Percentiles rank a stretch among this genome's conserved stretches.
These are phyloP conservation scores for Calocybe gangraenosa DNA, from an alignment of 768 basidiomycete genomes.

Conservation along the genomic window DNA sequence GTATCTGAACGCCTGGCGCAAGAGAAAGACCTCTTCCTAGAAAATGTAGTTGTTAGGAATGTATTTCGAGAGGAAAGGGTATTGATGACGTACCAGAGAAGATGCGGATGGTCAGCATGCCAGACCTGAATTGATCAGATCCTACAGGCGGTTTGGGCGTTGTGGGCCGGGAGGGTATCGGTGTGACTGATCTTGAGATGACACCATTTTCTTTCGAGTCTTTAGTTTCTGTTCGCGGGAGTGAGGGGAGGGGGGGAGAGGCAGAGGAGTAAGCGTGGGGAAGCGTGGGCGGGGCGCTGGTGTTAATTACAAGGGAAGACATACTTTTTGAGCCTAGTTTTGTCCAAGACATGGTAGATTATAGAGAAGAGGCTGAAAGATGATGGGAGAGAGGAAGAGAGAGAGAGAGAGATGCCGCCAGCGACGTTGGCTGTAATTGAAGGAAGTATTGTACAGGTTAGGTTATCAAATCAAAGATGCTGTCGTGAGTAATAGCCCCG, in stretches of 20 bases:
- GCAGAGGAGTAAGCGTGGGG: too few species aligned
- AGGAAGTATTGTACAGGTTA: neutral
- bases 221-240: constrained; percentile 49
- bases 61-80: neutral
- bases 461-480: constrained; percentile 13
- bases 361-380: constrained; percentile 7
- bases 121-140: constrained; percentile 71
- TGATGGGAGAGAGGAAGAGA: constrained; percentile 11
- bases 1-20: constrained; percentile 73
- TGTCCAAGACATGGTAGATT: constrained; percentile 53
- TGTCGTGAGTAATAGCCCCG: neutral
- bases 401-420: constrained; percentile 25
- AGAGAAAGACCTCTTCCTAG: constrained; percentile 81
- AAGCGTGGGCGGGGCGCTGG: constrained; percentile 1
- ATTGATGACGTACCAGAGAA: constrained; percentile 66
- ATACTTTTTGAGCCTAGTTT: constrained; percentile 36
- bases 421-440: constrained; percentile 21
- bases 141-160: constrained; percentile 62
- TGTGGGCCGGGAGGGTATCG: constrained; percentile 76
- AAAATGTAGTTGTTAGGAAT: constrained; percentile 3
- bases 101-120: constrained; percentile 93
- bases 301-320: constrained; percentile 11
- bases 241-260: too few species aligned
- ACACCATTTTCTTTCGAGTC: constrained; percentile 68
- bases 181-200: constrained; percentile 74